Base-by-base conservation (phyloP, 768 basidiomycete genomes). In the Infundibulicybe gibba region DNA sequence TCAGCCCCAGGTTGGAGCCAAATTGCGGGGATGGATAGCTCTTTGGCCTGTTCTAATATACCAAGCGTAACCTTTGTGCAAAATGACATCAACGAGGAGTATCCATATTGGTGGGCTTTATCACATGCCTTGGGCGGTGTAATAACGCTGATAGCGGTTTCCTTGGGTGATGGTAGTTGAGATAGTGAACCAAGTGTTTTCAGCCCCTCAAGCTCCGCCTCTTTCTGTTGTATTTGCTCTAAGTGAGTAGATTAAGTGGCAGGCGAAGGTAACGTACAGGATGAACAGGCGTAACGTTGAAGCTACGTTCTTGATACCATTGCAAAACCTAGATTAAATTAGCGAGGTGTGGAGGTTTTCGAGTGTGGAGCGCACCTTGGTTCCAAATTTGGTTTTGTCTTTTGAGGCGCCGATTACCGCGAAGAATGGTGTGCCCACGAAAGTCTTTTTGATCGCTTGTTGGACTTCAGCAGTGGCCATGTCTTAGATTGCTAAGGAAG, bases 1-100 rank as follows among this genome's bases (percentile, higher is more conserved):
- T 86, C 83, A 6, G 91, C 89, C 16, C 91, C 91, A 6, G 93
- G 93, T 61, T 95, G 93, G 25, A 94, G 76, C 93, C 93, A 95
- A 38, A 93, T 72, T 3, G 83, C 75, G 5, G 83, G 85, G n/a
- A 90, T 63, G n/a, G 65, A 63, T n/a, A 81, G 76, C n/a, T 74
- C 72, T 61, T 83, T 83, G 6, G 84, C 86, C 48, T 81, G 73
- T 60, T 84, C 68, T 55, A 92, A 65, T 45, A 90, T 53, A 17
- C 67, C 69, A 40, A 90, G 75, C 9, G 90, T 92, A 35, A 92
- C 67, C 87, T 91, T n/a, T 8, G 25, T 8, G 25, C 25, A 25
- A 25, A 25, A 25, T n/a, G 8, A 4, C 8, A 38, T 38, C 35
- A 38, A 19, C 35, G 35, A 38, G 1, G 44, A 42, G 40, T 32